Percentiles rank a stretch among this genome's conserved stretches.
phyloP scores from a whole-genome alignment of 371 early-diverging fungal species.

The Apophysomyces variabilis region DNA sequence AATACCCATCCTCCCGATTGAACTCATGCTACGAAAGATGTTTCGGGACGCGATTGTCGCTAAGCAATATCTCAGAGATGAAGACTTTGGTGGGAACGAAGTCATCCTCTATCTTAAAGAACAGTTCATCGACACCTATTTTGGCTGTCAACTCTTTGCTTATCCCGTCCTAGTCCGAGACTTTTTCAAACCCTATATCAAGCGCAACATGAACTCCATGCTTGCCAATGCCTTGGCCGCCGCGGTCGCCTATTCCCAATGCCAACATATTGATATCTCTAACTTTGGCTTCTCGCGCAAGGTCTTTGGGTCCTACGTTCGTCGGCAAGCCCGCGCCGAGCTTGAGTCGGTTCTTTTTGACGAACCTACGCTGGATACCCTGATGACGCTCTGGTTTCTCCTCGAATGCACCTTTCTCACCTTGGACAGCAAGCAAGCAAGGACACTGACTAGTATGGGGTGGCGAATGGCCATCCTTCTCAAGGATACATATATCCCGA shows the following conservation, averaged over 20 bases:
- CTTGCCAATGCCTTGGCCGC: constrained; percentile 36
- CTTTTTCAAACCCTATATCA: constrained; percentile 29
- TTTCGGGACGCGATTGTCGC: background rate
- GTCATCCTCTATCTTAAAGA: constrained; percentile 3
- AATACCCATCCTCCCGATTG: background rate
- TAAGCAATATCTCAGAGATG: background rate
- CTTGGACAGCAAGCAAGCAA: constrained; percentile 36
- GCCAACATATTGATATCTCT: constrained; percentile 28
- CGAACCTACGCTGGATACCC: constrained; percentile 32
- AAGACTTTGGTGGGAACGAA: background rate
- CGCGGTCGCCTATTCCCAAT: constrained; percentile 33
- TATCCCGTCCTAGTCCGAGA: constrained; percentile 30
- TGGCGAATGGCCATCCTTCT: constrained; percentile 46
- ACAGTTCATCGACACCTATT: constrained; percentile 29
- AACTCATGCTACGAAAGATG: background rate
- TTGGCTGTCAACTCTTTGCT: constrained; percentile 27
- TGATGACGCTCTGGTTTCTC: constrained; percentile 29
- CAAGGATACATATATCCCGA: constrained; percentile 24
- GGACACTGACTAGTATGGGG: constrained; percentile 34
- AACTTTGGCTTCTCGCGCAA: constrained; percentile 23
- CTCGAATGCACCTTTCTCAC: constrained; percentile 30
- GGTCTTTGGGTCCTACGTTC: constrained; percentile 28
- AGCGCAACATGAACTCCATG: constrained; percentile 26
- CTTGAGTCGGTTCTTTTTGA: constrained; percentile 39
- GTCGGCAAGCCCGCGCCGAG: constrained; percentile 30